These are phyloP conservation scores for Boehmeria nivea DNA, from an alignment of 306 rosid genomes.

Conservation along the genomic window DNA sequence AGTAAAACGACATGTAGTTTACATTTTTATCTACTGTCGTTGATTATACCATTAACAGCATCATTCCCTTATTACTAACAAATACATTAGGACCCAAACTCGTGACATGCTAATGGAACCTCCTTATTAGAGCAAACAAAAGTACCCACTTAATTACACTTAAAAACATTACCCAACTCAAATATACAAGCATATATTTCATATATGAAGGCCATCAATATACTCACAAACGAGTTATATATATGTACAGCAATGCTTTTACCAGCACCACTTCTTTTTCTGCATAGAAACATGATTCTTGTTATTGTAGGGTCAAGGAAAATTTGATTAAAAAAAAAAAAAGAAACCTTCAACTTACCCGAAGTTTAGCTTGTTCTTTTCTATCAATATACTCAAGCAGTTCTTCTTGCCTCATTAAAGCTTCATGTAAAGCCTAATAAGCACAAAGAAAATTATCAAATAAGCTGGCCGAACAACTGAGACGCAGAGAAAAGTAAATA, in stretches of 20 bases:
- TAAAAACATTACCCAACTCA: neutral
- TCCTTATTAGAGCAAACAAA: neutral
- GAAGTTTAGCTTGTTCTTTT: constrained; percentile 46
- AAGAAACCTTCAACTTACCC: constrained; percentile 31
- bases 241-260: constrained; percentile 28
- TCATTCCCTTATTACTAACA: neutral
- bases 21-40: no score
- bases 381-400: constrained; percentile 75
- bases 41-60: neutral
- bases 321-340: constrained; percentile 1
- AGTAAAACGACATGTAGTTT: neutral
- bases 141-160: neutral
- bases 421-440: constrained; percentile 70
- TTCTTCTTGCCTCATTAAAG: constrained; percentile 83
- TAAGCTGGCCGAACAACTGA: neutral
- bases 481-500: no score
- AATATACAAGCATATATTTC: constrained; percentile 1
- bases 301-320: no score
- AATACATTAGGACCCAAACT: neutral
- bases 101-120: neutral
- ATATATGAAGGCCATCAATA: neutral
- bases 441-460: constrained; percentile 15
- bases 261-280: constrained; percentile 58
- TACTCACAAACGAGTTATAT: neutral
- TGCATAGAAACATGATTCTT: constrained; percentile 33